Evolutionary conservation across 345 rosid species (phyloP).

Genomic region (Odontarrhena argentea): DNA sequence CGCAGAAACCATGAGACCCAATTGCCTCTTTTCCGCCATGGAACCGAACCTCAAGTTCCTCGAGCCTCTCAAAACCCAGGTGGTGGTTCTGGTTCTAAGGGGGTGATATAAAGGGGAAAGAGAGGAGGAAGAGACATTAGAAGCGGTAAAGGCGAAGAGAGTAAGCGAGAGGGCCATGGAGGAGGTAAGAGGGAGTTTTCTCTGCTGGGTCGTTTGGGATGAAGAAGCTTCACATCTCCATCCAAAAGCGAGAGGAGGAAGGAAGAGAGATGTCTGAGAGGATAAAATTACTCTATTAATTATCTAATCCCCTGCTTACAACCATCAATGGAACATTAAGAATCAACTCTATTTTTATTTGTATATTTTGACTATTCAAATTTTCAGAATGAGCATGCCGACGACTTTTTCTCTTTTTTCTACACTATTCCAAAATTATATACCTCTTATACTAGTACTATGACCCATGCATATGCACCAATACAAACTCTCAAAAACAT

Average conservation of each 20-base stretch:
- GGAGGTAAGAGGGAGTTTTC: neutral
- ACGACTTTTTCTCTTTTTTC: neutral
- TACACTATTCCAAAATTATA: neutral
- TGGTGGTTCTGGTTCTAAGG: neutral
- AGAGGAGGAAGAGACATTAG: slow-evolving; percentile 48
- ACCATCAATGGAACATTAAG: neutral
- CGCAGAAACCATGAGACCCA: slow-evolving; percentile 44
- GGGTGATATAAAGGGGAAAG: slow-evolving; percentile 42
- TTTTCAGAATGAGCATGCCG: slow-evolving; percentile 2
- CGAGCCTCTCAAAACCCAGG: slow-evolving; percentile 19
- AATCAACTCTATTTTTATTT: neutral
- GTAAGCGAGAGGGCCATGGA: slow-evolving; percentile 47
- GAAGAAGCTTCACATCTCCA: slow-evolving; percentile 43
- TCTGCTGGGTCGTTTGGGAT: slow-evolving; percentile 20
- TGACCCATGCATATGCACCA: no score
- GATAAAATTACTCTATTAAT: slow-evolving; percentile 16
- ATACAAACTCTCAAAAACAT: neutral
- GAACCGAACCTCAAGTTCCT: slow-evolving; percentile 29
- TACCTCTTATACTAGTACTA: neutral
- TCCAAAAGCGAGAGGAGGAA: slow-evolving; percentile 38
- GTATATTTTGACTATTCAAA: slow-evolving; percentile 3
- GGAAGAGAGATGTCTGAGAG: slow-evolving; percentile 6
- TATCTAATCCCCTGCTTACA: neutral
- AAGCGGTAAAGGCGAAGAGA: slow-evolving; percentile 41
- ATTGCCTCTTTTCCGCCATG: slow-evolving; percentile 44